Evolutionary conservation across 208 protist species (phyloP).

Genomic region (Leishmania major): DNA sequence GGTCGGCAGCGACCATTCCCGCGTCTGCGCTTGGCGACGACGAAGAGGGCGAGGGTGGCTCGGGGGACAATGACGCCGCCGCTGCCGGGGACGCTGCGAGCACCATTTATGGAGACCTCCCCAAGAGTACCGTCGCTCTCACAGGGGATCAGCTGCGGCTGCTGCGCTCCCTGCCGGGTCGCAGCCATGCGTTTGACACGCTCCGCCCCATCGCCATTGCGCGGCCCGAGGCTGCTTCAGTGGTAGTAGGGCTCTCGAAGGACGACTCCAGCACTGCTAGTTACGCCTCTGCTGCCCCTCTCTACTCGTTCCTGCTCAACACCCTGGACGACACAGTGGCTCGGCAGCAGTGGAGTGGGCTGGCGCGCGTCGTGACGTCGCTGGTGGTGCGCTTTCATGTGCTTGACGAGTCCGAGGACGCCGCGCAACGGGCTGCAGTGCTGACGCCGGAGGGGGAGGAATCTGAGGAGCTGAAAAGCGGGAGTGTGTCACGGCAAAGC

Average conservation of each 20-base stretch:
- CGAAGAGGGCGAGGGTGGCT: background rate
- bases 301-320: conserved; percentile 46
- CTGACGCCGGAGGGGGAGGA: conserved; percentile 1
- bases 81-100: background rate
- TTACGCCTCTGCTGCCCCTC: background rate
- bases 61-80: background rate
- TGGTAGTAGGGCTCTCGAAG: background rate
- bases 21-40: background rate
- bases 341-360: conserved; percentile 55
- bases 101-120: background rate
- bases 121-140: conserved; percentile 1
- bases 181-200: conserved; percentile 27
- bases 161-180: conserved; percentile 22
- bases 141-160: conserved; percentile 26
- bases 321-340: conserved; percentile 41
- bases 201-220: conserved; percentile 3
- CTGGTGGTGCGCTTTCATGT: conserved; percentile 70
- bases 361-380: conserved; percentile 71
- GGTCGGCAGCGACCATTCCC: background rate
- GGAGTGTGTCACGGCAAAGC: background rate
- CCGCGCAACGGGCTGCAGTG: background rate
- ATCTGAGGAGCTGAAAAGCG: background rate
- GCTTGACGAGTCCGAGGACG: conserved; percentile 47
- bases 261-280: background rate
- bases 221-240: background rate